Conservation (phyloP, 2,329 filamentous ascomycete genomes). For the Paramyrothecium roridum region DNA sequence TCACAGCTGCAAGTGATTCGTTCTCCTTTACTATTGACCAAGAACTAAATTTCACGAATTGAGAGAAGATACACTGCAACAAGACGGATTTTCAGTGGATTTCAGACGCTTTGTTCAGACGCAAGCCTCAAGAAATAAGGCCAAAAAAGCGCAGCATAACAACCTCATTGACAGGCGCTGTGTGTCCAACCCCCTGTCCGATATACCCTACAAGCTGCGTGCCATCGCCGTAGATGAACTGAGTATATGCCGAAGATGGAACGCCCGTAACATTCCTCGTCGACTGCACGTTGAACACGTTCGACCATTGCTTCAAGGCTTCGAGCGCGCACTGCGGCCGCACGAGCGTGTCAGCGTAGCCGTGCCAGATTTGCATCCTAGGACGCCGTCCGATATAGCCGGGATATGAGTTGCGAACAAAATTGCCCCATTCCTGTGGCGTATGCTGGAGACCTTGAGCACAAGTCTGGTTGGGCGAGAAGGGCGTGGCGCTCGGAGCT, state of each 20-base stretch:
- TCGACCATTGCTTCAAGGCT: slow-evolving; percentile 16
- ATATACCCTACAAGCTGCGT: slow-evolving; percentile 24
- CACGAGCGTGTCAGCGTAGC: slow-evolving; percentile 26
- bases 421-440: slow-evolving; percentile 33
- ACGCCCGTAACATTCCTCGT: slow-evolving; percentile 18
- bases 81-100: too few species aligned
- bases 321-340: slow-evolving; percentile 9
- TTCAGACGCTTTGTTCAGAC: too few species aligned
- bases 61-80: too few species aligned
- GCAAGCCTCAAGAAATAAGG: neutral
- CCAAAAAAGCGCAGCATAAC: neutral
- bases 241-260: slow-evolving; percentile 23
- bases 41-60: too few species aligned
- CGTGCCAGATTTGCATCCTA: slow-evolving; percentile 57
- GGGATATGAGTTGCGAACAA: slow-evolving; percentile 42
- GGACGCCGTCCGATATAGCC: slow-evolving; percentile 44
- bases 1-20: too few species aligned
- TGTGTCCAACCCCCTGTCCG: slow-evolving; percentile 23
- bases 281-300: slow-evolving; percentile 14
- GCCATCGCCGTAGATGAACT: slow-evolving; percentile 29
- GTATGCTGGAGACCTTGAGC: slow-evolving; percentile 43
- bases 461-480: slow-evolving; percentile 41
- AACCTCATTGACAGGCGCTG: neutral
- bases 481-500: neutral
- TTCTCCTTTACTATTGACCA: too few species aligned